These are phyloP conservation scores for Helenozyma rhizophorensis DNA, from an alignment of 805 yeast genomes.

Conservation along the genomic window DNA sequence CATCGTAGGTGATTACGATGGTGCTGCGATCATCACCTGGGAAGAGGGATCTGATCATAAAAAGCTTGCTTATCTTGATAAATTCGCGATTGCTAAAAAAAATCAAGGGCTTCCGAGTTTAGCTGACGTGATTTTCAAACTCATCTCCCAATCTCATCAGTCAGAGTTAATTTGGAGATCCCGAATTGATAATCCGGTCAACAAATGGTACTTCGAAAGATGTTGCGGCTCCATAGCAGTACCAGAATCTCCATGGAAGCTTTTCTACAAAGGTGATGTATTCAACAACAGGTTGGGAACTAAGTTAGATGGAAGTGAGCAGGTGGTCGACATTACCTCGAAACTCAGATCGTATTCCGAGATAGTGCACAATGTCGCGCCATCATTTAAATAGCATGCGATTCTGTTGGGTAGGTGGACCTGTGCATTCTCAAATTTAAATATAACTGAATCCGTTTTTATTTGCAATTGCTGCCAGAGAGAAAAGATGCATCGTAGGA, in stretches of 20 bases:
- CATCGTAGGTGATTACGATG: constrained; percentile 91
- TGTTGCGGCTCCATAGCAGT: constrained; percentile 59
- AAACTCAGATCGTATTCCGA: constrained; percentile 11
- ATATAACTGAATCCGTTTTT: background rate
- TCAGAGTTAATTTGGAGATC: constrained; percentile 88
- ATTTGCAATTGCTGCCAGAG: background rate
- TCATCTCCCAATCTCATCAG: constrained; percentile 65
- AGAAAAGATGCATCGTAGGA: background rate
- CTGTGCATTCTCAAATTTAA: too few species aligned
- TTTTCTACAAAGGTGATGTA: constrained; percentile 39
- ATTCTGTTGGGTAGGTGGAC: too few species aligned
- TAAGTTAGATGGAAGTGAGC: constrained; percentile 11
- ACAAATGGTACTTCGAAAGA: constrained; percentile 96
- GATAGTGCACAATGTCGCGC: constrained; percentile 8
- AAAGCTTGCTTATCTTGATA: constrained; percentile 77
- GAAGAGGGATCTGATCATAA: constrained; percentile 40
- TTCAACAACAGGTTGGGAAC: constrained; percentile 32
- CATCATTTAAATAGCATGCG: too few species aligned
- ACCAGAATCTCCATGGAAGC: constrained; percentile 35
- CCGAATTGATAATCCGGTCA: constrained; percentile 79
- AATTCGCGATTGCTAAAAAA: constrained; percentile 81
- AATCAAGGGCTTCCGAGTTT: constrained; percentile 91
- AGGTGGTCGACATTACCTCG: constrained; percentile 11
- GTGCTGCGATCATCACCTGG: constrained; percentile 89
- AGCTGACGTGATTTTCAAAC: constrained; percentile 88